phyloP scores from a whole-genome alignment of 2,329 filamentous ascomycete genomes.

The Metarhizium rileyi region DNA sequence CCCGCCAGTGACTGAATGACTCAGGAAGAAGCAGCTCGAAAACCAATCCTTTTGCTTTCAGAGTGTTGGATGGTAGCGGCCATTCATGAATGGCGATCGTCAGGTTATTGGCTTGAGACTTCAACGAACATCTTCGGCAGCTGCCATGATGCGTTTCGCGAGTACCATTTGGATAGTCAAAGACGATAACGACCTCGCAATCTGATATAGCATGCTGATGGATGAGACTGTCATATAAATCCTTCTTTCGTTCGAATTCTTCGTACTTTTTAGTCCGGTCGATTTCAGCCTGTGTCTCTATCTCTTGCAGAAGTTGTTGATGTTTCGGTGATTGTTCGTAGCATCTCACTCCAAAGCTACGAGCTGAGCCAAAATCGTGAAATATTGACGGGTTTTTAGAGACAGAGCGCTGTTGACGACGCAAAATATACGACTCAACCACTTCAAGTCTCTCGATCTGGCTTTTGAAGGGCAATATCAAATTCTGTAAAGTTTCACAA shows the following conservation, averaged over 20 bases:
- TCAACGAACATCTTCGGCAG: constrained; percentile 28
- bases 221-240: constrained; percentile 8
- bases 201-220: not conserved
- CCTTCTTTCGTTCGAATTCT: constrained; percentile 9
- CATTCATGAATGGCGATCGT: constrained; percentile 44
- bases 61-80: constrained; percentile 34
- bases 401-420: not conserved
- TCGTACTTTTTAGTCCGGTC: constrained; percentile 4
- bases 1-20: constrained; percentile 37
- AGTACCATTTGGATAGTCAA: not conserved
- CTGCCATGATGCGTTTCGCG: constrained; percentile 1
- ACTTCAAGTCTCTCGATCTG: constrained; percentile 35
- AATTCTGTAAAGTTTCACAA: constrained; percentile 25
- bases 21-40: constrained; percentile 42
- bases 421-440: constrained; percentile 35
- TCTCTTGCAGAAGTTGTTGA: constrained; percentile 23
- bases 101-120: constrained; percentile 24
- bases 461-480: constrained; percentile 32
- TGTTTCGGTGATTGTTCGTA: constrained; percentile 18
- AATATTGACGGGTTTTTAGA: constrained; percentile 7
- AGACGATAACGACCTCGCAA: constrained; percentile 6
- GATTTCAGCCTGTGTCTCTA: constrained; percentile 27
- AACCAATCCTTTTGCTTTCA: constrained; percentile 32
- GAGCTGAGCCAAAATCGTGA: constrained; percentile 7
- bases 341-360: constrained; percentile 13